A percentile compares a stretch with the other conserved stretches of the same genome.
These are phyloP conservation scores for Cutaneotrichosporon sp. DNA, from an alignment of 1,284 basidiomycete genomes.

Conservation along the genomic window DNA sequence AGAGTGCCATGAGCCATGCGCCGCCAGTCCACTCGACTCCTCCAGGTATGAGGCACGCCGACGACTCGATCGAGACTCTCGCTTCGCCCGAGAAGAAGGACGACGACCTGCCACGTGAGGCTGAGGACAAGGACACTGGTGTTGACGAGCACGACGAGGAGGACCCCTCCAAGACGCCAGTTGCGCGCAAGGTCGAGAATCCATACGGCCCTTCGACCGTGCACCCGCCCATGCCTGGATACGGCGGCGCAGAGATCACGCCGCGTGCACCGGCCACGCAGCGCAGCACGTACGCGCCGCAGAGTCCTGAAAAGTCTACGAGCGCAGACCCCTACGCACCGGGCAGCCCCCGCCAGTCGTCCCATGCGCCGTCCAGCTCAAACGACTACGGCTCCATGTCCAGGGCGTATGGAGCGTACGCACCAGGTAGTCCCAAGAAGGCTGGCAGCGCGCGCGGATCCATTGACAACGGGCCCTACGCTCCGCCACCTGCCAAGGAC, in stretches of 20 bases:
- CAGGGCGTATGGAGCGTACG: background rate
- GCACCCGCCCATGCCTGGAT: background rate
- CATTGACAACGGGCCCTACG: background rate
- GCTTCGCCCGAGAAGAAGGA: background rate
- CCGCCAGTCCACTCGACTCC: slow-evolving; percentile 4
- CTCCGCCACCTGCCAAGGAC: background rate
- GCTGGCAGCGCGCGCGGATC: background rate
- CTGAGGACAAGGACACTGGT: background rate
- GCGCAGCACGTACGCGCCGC: background rate
- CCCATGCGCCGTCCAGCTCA: background rate
- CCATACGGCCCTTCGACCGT: background rate
- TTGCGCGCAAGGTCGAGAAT: slow-evolving; percentile 1
- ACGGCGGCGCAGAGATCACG: too few species aligned
- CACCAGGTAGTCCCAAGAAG: background rate
- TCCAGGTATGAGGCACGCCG: background rate
- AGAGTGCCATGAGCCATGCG: background rate
- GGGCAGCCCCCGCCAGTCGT: background rate
- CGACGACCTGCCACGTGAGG: background rate
- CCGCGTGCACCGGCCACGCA: background rate
- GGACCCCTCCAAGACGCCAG: slow-evolving; percentile 1
- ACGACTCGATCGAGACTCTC: background rate
- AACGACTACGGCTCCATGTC: background rate
- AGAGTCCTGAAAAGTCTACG: background rate
- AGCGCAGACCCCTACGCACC: slow-evolving; percentile 3
- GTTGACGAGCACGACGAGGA: background rate